Evolutionary conservation across 495 filamentous ascomycete genomes (phyloP).

Genomic region (Alectoria sarmentosa): DNA sequence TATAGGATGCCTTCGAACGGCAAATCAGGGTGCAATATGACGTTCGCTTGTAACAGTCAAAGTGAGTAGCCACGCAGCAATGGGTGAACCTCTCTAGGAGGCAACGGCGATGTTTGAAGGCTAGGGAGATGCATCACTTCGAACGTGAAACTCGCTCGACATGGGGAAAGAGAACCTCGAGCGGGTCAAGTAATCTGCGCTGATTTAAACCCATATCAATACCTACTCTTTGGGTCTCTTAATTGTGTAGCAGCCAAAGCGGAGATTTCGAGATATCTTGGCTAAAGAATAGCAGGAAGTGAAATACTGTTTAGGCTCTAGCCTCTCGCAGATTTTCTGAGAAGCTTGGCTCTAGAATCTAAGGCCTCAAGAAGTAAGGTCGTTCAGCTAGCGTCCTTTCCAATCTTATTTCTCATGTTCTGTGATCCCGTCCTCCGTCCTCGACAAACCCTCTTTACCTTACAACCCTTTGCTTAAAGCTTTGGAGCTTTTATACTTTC

Average conservation of each 20-base stretch:
- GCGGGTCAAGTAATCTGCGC: too few relatives aligned
- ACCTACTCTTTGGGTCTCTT: too few relatives aligned
- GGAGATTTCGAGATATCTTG: too few relatives aligned
- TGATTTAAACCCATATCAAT: too few relatives aligned
- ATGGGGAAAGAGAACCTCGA: too few relatives aligned
- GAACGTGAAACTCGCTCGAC: too few relatives aligned
- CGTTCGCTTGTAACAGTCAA: not conserved
- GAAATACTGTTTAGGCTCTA: too few relatives aligned
- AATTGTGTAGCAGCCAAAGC: too few relatives aligned
- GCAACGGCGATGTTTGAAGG: too few relatives aligned
- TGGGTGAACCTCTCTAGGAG: too few relatives aligned
- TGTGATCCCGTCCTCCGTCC: not conserved
- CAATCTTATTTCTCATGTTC: not conserved
- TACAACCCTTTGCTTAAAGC: not conserved
- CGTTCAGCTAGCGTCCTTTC: not conserved
- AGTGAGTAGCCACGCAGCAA: not conserved
- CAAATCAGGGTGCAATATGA: not conserved
- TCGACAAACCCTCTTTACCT: not conserved
- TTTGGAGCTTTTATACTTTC: not conserved
- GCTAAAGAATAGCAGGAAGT: too few relatives aligned
- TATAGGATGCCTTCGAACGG: not conserved
- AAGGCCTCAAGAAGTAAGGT: not conserved
- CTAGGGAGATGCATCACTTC: not conserved
- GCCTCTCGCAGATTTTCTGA: too few relatives aligned
- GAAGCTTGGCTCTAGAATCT: not conserved